Conservation (phyloP, 768 basidiomycete genomes). For the Lactarius akahatsu region DNA sequence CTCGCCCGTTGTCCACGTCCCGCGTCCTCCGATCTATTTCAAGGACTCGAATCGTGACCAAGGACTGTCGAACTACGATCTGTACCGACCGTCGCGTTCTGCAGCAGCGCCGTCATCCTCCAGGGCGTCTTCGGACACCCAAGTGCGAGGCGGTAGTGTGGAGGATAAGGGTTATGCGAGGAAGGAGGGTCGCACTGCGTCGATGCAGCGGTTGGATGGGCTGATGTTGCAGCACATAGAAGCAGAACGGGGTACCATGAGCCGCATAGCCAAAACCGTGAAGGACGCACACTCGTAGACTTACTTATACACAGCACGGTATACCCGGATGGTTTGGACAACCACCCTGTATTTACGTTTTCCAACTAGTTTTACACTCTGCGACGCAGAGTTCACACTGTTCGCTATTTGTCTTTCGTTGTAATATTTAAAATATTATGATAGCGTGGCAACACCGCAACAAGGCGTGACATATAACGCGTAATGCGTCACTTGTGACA, state of each 20-base stretch:
- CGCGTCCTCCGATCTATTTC: conserved; percentile 26
- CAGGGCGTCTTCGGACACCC: conserved; percentile 19
- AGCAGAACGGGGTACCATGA: conserved; percentile 76
- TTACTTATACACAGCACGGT: conserved; percentile 16
- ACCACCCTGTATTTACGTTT: conserved; percentile 4
- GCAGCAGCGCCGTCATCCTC: conserved; percentile 14
- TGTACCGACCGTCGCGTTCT: conserved; percentile 20
- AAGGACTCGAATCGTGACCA: conserved; percentile 26
- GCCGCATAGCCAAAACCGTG: conserved; percentile 59
- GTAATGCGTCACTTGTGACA: not conserved
- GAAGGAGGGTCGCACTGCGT: conserved; percentile 52
- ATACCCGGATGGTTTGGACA: conserved; percentile 23
- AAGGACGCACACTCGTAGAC: conserved; percentile 28
- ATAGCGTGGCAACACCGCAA: too few relatives aligned
- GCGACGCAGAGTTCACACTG: conserved; percentile 17
- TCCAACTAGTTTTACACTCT: conserved; percentile 10
- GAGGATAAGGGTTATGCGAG: conserved; percentile 21
- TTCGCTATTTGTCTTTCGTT: conserved; percentile 14
- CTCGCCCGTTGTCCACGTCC: conserved; percentile 19
- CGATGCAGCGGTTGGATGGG: conserved; percentile 67
- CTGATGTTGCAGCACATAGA: conserved; percentile 82
- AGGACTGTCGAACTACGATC: conserved; percentile 23
- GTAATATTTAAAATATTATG: conserved; percentile 22
- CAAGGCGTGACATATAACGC: too few relatives aligned
- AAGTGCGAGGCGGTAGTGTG: conserved; percentile 17